Base-by-base conservation (phyloP, 2,329 filamentous ascomycete genomes). In the Scleromitrula shiraiana region DNA sequence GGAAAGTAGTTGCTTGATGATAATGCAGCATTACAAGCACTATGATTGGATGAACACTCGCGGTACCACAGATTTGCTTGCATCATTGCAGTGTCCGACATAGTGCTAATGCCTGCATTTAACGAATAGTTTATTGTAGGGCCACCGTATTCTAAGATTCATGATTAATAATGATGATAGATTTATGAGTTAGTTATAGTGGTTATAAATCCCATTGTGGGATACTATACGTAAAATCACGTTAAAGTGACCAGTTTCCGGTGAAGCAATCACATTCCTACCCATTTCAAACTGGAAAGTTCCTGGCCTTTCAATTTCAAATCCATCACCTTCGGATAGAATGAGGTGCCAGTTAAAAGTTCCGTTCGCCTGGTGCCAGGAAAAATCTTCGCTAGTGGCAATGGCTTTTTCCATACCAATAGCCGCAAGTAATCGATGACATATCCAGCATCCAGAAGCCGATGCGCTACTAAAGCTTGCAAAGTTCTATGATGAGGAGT, bases 201-300 rank as follows among this genome's bases (percentile, higher is more conserved):
- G n/a, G 19, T 22, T 23, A 6, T 8, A 32, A 17, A 4, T 35
- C 32, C 41, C 7, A 0, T 35, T 5, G 7, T 19, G 20, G 5
- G 29, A 15, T 1, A 35, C 3, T 19, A 15, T 0, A 0, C 2
- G 8, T 3, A 6, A 27, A n/a, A n/a, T n/a, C n/a, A n/a, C n/a
- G n/a, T n/a, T n/a, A n/a, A n/a, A n/a, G n/a, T n/a, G n/a, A n/a
- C n/a, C n/a, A n/a, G n/a, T n/a, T n/a, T n/a, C n/a, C n/a, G n/a
- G n/a, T n/a, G n/a, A n/a, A n/a, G n/a, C n/a, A n/a, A n/a, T n/a
- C n/a, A n/a, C n/a, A n/a, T n/a, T n/a, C n/a, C n/a, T n/a, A n/a
- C n/a, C n/a, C n/a, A n/a, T n/a, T n/a, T n/a, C n/a, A n/a, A n/a
- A n/a, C n/a, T n/a, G n/a, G n/a, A n/a, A n/a, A n/a, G n/a, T n/a